Evolutionary conservation across 2,329 filamentous ascomycete species (phyloP).

Genomic region (Ceratocystiopsis minuta): DNA sequence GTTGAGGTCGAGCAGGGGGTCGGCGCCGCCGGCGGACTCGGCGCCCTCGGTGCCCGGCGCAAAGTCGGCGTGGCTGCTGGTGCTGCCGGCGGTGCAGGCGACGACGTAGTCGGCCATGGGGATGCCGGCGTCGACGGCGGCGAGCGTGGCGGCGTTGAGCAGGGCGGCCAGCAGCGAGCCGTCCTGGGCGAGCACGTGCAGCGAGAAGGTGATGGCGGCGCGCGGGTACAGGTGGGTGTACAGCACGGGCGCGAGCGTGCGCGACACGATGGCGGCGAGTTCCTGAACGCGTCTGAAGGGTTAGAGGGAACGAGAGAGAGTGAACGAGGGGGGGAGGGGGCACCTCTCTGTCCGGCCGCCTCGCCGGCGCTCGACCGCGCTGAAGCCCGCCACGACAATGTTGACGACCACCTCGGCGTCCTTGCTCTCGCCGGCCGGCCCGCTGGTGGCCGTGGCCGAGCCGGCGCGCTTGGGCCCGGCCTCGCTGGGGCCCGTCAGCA

Average conservation of each 20-base stretch:
- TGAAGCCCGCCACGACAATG: constrained; percentile 75
- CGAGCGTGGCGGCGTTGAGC: constrained; percentile 79
- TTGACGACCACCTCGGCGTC: constrained; percentile 60
- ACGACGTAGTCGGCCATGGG: constrained; percentile 87
- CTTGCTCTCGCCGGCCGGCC: constrained; percentile 16
- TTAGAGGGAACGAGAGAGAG: background rate
- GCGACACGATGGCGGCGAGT: constrained; percentile 60
- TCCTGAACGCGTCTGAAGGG: constrained; percentile 53
- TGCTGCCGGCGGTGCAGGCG: constrained; percentile 74
- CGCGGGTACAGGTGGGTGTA: constrained; percentile 83
- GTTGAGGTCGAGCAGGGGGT: constrained; percentile 68
- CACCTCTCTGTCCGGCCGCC: constrained; percentile 62
- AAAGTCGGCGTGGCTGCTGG: constrained; percentile 36
- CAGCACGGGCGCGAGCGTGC: constrained; percentile 58
- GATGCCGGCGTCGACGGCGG: constrained; percentile 83
- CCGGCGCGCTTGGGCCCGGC: constrained; percentile 20
- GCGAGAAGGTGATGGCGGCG: constrained; percentile 61
- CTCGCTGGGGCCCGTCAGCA: constrained; percentile 73
- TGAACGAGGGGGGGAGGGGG: constrained; percentile 20
- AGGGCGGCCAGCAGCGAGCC: constrained; percentile 79
- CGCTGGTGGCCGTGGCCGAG: constrained; percentile 9
- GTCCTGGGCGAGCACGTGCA: constrained; percentile 80
- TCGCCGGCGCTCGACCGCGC: constrained; percentile 68
- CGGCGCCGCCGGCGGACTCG: constrained; percentile 26
- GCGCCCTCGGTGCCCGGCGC: constrained; percentile 26